Conservation (phyloP, 495 filamentous ascomycete species). For the Staphylotrichum tortipilum region DNA sequence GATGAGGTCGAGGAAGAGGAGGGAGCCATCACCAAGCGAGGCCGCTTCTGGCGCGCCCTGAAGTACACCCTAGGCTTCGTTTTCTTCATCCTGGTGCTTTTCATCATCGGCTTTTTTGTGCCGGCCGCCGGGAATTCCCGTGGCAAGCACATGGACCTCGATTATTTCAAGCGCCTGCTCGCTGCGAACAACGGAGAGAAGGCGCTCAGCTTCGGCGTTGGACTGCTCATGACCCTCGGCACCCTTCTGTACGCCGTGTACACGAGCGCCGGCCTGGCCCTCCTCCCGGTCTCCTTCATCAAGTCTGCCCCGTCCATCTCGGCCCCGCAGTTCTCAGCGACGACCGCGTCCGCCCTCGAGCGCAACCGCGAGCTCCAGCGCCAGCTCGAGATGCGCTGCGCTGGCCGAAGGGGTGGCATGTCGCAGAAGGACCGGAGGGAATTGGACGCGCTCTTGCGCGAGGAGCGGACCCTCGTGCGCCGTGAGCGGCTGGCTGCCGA, state of each 20-base stretch:
- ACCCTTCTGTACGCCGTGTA: conserved; percentile 80
- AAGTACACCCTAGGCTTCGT: conserved; percentile 90
- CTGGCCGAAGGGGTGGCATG: conserved; percentile 63
- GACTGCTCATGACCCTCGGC: conserved; percentile 75
- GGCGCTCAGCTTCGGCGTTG: conserved; percentile 78
- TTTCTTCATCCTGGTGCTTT: conserved; percentile 67
- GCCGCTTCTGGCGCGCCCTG: conserved; percentile 67
- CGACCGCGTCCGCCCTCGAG: conserved; percentile 69
- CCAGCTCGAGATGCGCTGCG: conserved; percentile 78
- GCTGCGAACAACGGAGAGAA: conserved; percentile 85
- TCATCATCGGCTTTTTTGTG: conserved; percentile 88
- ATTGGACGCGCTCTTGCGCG: conserved; percentile 73
- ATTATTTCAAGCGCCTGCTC: conserved; percentile 83
- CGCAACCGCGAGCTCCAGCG: conserved; percentile 83
- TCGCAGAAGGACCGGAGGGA: conserved; percentile 80
- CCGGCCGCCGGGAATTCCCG: conserved; percentile 60
- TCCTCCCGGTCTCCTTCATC: conserved; percentile 82
- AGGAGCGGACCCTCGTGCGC: conserved; percentile 85
- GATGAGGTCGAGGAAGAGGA: conserved; percentile 75
- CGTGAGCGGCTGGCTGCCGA: conserved; percentile 81
- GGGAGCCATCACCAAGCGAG: conserved; percentile 58
- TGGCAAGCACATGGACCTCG: conserved; percentile 60
- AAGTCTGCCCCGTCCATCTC: conserved; percentile 81
- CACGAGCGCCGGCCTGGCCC: conserved; percentile 78
- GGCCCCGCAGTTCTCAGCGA: conserved; percentile 61